Evolutionary conservation across 208 protist species (phyloP), one percentile per base, ranked within the genome.

Genomic region (Crithidia expoeki): DNA sequence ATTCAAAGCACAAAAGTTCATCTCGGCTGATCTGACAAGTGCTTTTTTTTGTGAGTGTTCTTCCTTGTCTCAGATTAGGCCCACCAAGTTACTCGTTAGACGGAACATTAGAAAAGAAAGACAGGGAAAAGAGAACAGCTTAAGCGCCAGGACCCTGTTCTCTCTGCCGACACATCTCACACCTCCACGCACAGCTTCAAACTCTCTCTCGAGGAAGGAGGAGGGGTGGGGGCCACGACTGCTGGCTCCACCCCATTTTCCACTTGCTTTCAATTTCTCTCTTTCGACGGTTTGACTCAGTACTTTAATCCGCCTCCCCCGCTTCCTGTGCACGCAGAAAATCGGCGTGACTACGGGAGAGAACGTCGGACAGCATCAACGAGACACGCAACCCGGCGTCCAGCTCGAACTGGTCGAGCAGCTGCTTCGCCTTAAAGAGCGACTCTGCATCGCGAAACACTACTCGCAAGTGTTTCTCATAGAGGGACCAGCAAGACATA

Each of bases 351-450:
- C 64, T 38, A 19, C 76, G 75, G 3, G 73, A 40, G 12, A 83
- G 73, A 16, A 51, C 33, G 49, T 94, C 90, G 17, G 86, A 81
- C 21, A 95, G 59, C 52, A 67, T 75, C 19, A 95, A 70, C 3
- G 74, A 66, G 7, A 95, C 83, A n/a, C 90, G 85, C 64, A 95
- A 60, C 28, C 81, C 75, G 0, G 77, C 55, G 10, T 84, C 86
- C 23, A 92, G 65, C 38, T 85, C 84, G 59, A 95, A 94, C 77
- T 95, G 84, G 64, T 93, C 88, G 5, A 95, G 80, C 38, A 95
- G 79, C 61, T 90, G 68, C 75, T 95, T 95, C 47, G 90, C 90
- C 47, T 84, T 80, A 67, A 93, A 95, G 27, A 95, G 83, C 17
- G 79, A 46, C 34, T 63, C 74, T n/a, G 65, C 74, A 53, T 84